A percentile compares a stretch with the other conserved stretches of the same genome.
Conservation (phyloP, 371 early-diverging fungal genomes). For the Syncephalastrum monosporum region DNA sequence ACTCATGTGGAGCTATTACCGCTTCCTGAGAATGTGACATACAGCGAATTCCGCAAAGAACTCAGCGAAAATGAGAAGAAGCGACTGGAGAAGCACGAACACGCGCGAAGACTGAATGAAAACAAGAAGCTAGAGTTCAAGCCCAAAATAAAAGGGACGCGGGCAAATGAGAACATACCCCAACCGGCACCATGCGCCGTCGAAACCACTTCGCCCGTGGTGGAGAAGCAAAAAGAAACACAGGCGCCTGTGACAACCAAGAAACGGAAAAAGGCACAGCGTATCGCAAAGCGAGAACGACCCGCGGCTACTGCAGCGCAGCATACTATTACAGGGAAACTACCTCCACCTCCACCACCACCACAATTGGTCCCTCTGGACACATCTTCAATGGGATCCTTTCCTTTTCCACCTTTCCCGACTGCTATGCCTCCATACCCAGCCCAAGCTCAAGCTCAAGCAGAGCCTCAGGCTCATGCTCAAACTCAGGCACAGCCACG, state of each 20-base stretch:
- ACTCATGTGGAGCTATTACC: slow-evolving; percentile 20
- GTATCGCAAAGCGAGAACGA: not conserved
- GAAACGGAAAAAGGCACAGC: not conserved
- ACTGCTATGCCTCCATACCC: not conserved
- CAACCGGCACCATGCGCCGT: not conserved
- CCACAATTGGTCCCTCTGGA: not conserved
- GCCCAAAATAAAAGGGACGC: slow-evolving; percentile 1
- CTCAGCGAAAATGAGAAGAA: slow-evolving; percentile 30
- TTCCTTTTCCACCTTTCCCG: not conserved
- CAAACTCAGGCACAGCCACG: not conserved
- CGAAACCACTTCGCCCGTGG: not conserved
- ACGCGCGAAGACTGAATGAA: slow-evolving; percentile 3
- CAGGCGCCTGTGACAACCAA: not conserved
- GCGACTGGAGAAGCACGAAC: slow-evolving; percentile 17
- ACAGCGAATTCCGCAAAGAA: slow-evolving; percentile 33
- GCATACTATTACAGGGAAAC: not conserved
- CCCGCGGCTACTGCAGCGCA: too few species aligned
- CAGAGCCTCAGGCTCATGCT: not conserved
- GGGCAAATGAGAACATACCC: slow-evolving; percentile 5
- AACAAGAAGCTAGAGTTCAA: slow-evolving; percentile 7
- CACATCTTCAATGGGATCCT: not conserved
- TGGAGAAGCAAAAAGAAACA: not conserved
- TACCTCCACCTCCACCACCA: not conserved
- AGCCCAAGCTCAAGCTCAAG: not conserved
- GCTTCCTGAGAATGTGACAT: slow-evolving; percentile 36